Evolutionary conservation across 805 yeast genomes (phyloP).

Genomic region (Ogataea henricii): DNA sequence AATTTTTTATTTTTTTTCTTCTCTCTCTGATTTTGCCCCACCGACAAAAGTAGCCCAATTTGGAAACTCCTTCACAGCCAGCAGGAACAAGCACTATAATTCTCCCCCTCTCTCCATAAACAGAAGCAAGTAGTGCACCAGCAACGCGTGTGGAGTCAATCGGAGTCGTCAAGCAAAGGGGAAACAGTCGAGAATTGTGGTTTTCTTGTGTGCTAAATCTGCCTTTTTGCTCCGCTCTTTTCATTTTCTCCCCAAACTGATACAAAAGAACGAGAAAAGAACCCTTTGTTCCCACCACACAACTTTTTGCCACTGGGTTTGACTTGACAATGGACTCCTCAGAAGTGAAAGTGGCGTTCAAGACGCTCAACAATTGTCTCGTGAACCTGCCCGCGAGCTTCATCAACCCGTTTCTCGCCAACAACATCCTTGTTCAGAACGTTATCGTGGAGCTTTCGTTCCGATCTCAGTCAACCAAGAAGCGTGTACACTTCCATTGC

Average conservation of each 20-base stretch:
- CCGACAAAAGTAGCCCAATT: conserved; percentile 10
- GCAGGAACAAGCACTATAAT: too few relatives aligned
- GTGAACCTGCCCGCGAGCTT: conserved; percentile 40
- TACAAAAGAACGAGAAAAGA: too few relatives aligned
- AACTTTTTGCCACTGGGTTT: neutral
- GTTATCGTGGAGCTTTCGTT: conserved; percentile 37
- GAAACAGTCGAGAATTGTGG: neutral
- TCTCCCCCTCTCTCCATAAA: too few relatives aligned
- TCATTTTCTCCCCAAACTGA: too few relatives aligned
- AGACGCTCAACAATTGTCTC: conserved; percentile 35
- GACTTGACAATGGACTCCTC: conserved; percentile 21
- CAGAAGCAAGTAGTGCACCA: neutral
- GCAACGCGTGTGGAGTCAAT: neutral
- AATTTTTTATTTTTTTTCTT: neutral
- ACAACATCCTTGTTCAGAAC: conserved; percentile 41
- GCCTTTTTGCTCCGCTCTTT: conserved; percentile 1
- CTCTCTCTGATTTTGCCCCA: neutral
- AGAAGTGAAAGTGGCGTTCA: conserved; percentile 25
- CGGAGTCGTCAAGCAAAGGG: neutral
- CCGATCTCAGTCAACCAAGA: conserved; percentile 14
- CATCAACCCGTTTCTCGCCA: conserved; percentile 39
- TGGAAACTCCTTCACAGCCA: neutral
- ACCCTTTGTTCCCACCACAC: neutral
- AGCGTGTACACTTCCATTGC: conserved; percentile 20
- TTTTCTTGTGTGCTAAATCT: too few relatives aligned